Base-by-base conservation (phyloP, 306 rosid species). In the Quercus wislizeni region DNA sequence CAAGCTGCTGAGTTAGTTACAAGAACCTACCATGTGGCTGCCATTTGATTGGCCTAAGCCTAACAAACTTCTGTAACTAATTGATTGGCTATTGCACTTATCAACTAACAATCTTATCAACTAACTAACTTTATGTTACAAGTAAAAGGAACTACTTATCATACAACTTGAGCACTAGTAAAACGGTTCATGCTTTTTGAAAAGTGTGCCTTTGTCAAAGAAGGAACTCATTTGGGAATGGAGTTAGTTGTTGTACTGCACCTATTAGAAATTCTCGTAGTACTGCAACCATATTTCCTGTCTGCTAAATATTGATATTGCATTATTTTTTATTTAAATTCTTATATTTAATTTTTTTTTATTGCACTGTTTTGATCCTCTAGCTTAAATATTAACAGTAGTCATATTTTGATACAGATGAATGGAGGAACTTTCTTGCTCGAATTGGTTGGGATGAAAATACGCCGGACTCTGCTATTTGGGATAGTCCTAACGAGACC, bases 341-440 rank as follows among this genome's bases (percentile, higher is more conserved):
- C 52, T 35, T 23, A 0, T 23, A 23, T 23, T 58, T 11, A 23
- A 21, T 2, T 23, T 3, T 58, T 21, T 59, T 23, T 59, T 1
- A 28, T 23, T 9, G 31, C 65, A 59, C 25, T 59, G 28, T 4
- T 28, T 59, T 23, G 65, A 59, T 10, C 31, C 27, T 76, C 52
- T 12, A 51, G 38, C 28, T 76, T 20, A 71, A 55, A 27, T 12
- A 11, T 73, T 67, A 10, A 78, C 55, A 33, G 4, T 67, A 58
- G n/a, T 71, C 43, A 28, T 21, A 46, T 69, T 38, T 52, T 49
- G 63, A 77, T 76, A 68, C 78, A 95, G 99, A 95, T 85, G 99
- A 95, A 87, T 95, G 99, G 99, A 90, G 82, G 80, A 95, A 91
- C 86, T 95, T 95, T 76, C 98, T 92, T 65, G 89, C 94, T 63